phyloP scores from a whole-genome alignment of 805 yeast species.

The Candida saitoana region DNA sequence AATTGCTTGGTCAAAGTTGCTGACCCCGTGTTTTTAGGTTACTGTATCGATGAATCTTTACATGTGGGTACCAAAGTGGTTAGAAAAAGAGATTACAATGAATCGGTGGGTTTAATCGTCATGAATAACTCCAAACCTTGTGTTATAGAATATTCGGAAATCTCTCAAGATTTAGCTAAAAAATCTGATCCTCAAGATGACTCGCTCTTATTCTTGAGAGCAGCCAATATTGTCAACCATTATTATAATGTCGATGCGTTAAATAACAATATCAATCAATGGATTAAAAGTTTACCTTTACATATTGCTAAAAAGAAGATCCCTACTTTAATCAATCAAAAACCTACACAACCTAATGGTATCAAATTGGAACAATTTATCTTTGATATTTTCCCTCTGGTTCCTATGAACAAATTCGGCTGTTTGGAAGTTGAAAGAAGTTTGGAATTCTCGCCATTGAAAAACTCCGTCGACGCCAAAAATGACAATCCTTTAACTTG shows the following conservation, averaged over 20 bases:
- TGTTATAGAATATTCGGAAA: slow-evolving; percentile 94
- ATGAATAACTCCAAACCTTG: slow-evolving; percentile 66
- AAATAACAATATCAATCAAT: slow-evolving; percentile 51
- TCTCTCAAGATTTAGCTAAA: slow-evolving; percentile 67
- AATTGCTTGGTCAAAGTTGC: slow-evolving; percentile 88
- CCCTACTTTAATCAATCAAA: slow-evolving; percentile 47
- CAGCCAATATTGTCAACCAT: slow-evolving; percentile 97
- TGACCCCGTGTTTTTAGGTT: slow-evolving; percentile 88
- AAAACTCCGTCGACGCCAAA: slow-evolving; percentile 80
- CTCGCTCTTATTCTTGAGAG: slow-evolving; percentile 64
- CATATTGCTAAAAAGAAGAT: slow-evolving; percentile 94
- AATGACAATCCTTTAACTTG: slow-evolving; percentile 87
- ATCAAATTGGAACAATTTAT: slow-evolving; percentile 94
- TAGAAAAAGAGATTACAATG: slow-evolving; percentile 81
- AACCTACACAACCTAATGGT: slow-evolving; percentile 82
- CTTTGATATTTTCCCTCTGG: slow-evolving; percentile 88
- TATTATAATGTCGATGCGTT: slow-evolving; percentile 84
- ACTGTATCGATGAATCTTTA: slow-evolving; percentile 61
- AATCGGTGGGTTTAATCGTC: slow-evolving; percentile 90
- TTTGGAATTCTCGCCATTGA: slow-evolving; percentile 89
- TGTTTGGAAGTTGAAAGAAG: slow-evolving; percentile 85
- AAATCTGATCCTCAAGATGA: slow-evolving; percentile 54
- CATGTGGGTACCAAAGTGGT: slow-evolving; percentile 92
- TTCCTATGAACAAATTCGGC: slow-evolving; percentile 70
- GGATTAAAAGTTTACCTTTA: slow-evolving; percentile 83